phyloP scores from a whole-genome alignment of 768 basidiomycete species.

The Leccinum barrowsii region DNA sequence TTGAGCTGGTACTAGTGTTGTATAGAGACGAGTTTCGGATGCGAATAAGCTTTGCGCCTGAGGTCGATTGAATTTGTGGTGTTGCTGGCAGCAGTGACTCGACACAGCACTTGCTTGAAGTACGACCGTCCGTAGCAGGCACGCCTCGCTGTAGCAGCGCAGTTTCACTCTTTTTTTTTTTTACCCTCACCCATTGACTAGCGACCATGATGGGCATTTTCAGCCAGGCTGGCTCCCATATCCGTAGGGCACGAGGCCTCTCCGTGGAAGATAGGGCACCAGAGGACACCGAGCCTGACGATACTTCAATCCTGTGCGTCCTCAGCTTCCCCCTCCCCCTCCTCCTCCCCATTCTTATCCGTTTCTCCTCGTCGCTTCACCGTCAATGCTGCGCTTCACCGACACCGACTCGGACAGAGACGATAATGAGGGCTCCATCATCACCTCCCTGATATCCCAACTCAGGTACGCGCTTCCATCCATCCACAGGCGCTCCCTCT shows the following conservation, averaged over 20 bases:
- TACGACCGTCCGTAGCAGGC: neutral
- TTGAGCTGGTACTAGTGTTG: constrained; percentile 24
- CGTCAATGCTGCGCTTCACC: constrained; percentile 27
- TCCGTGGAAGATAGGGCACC: constrained; percentile 67
- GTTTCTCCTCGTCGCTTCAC: constrained; percentile 3
- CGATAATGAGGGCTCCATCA: constrained; percentile 90
- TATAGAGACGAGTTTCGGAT: neutral
- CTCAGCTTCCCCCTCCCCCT: constrained; percentile 14
- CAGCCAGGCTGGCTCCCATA: constrained; percentile 61
- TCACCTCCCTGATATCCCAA: constrained; percentile 84
- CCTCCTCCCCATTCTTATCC: constrained; percentile 29
- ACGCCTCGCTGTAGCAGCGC: constrained; percentile 26
- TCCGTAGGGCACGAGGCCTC: constrained; percentile 65
- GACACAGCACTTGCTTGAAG: neutral
- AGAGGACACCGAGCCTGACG: constrained; percentile 83
- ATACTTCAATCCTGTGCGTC: constrained; percentile 84
- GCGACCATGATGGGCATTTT: constrained; percentile 75
- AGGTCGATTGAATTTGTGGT: neutral
- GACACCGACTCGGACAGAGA: constrained; percentile 56
- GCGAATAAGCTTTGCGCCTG: neutral
- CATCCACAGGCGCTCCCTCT: neutral
- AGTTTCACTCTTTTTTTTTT: neutral
- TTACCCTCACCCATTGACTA: constrained; percentile 3
- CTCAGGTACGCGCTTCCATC: constrained; percentile 53
- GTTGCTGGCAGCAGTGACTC: neutral